Evolutionary conservation across 2,329 filamentous ascomycete genomes (phyloP).

Genomic region (Aspergillus sp.): DNA sequence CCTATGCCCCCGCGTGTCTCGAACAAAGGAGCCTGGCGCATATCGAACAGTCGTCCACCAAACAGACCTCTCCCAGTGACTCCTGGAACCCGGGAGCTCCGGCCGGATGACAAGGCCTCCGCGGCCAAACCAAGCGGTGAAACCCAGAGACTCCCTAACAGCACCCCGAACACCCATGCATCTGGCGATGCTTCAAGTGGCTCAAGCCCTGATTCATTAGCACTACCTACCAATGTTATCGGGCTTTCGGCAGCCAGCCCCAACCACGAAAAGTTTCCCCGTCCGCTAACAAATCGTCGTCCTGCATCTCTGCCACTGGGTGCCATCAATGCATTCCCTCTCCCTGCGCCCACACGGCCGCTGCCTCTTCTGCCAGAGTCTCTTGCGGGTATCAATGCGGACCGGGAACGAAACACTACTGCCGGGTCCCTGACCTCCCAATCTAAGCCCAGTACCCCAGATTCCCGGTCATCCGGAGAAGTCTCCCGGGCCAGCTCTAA

Average conservation of each 20-base stretch:
- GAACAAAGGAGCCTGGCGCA: conserved; percentile 26
- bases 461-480: neutral
- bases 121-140: neutral
- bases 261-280: conserved; percentile 1
- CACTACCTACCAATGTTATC: neutral
- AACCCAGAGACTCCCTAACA: neutral
- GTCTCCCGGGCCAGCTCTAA: neutral
- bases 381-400: conserved; percentile 7
- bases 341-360: conserved; percentile 36
- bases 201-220: neutral
- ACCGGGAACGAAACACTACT: conserved; percentile 6
- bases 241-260: neutral
- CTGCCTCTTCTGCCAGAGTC: conserved; percentile 33
- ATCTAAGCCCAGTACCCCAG: neutral
- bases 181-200: neutral
- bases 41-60: conserved; percentile 18
- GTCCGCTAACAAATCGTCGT: conserved; percentile 14
- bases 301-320: conserved; percentile 26
- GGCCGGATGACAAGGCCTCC: neutral
- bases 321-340: conserved; percentile 32
- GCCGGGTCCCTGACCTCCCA: neutral
- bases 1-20: conserved; percentile 31
- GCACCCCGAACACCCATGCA: neutral
- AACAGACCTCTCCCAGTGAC: conserved; percentile 7
- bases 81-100: neutral